phyloP scores from a whole-genome alignment of 2,329 filamentous ascomycete species.

The Colletotrichum zoysiae region DNA sequence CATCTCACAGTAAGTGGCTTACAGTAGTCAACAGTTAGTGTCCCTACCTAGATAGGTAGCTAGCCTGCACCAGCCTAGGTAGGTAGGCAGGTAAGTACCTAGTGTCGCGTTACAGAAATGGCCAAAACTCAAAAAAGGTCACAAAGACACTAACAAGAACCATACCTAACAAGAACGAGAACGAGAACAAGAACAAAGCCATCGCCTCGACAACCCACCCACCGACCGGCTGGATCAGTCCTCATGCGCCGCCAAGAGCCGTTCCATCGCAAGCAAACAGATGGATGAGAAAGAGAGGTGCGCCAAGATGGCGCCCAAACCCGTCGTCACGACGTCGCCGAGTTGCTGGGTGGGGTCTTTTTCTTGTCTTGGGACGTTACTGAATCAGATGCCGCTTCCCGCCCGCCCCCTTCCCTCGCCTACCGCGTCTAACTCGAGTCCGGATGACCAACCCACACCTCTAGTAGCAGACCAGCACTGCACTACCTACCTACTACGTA shows the following conservation, averaged over 20 bases:
- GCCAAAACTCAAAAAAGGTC: constrained; percentile 19
- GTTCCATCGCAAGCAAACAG: constrained; percentile 28
- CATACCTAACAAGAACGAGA: no score
- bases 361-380: neutral
- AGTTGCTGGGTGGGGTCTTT: neutral
- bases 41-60: no score
- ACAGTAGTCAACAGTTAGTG: neutral
- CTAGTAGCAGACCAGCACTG: neutral
- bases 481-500: no score
- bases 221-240: neutral
- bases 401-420: constrained; percentile 5
- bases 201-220: neutral
- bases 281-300: neutral
- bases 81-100: no score
- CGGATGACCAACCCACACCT: neutral
- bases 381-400: neutral
- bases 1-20: neutral
- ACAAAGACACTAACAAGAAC: neutral
- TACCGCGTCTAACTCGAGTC: constrained; percentile 23
- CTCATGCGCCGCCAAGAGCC: constrained; percentile 16
- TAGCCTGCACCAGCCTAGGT: neutral
- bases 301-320: constrained; percentile 4
- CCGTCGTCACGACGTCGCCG: neutral
- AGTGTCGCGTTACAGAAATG: constrained; percentile 33
- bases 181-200: neutral